phyloP scores from a whole-genome alignment of 495 filamentous ascomycete genomes.

The Haplographium delicatum region DNA sequence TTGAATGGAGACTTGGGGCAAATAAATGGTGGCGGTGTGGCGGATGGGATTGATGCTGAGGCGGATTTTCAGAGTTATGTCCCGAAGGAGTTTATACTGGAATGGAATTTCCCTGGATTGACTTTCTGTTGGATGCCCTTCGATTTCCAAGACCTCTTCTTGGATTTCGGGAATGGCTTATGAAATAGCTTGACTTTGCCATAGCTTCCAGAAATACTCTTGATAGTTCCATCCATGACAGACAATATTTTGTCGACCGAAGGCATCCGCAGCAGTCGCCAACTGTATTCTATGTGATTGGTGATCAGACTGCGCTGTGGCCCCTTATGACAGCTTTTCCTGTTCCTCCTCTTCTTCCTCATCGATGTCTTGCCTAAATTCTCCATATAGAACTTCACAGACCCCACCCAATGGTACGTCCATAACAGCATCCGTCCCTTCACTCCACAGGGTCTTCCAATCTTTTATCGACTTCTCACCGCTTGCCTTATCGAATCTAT shows the following conservation, averaged over 20 bases:
- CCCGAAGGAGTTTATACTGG: constrained; percentile 45
- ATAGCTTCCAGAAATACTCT: too few species aligned
- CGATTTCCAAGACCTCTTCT: constrained; percentile 20
- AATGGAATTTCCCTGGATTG: constrained; percentile 51
- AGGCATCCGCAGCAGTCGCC: too few species aligned
- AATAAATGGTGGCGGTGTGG: neutral
- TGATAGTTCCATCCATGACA: too few species aligned
- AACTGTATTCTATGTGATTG: too few species aligned
- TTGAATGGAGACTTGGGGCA: constrained; percentile 28
- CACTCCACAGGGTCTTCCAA: constrained; percentile 81
- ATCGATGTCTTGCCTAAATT: constrained; percentile 35
- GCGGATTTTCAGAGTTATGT: constrained; percentile 46
- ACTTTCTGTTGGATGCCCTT: constrained; percentile 47
- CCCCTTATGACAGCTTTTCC: too few species aligned
- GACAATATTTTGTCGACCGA: too few species aligned
- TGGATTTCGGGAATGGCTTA: constrained; percentile 16
- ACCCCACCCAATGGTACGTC: constrained; percentile 94
- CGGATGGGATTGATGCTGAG: constrained; percentile 40
- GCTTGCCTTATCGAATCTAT: constrained; percentile 19
- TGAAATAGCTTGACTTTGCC: too few species aligned
- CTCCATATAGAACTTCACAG: constrained; percentile 84
- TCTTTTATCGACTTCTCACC: constrained; percentile 32
- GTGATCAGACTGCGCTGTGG: too few species aligned
- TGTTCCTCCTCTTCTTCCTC: constrained; percentile 23
- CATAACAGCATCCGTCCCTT: constrained; percentile 95